phyloP scores from a whole-genome alignment of 2,329 filamentous ascomycete genomes.

The Ophiosphaerella korrae region DNA sequence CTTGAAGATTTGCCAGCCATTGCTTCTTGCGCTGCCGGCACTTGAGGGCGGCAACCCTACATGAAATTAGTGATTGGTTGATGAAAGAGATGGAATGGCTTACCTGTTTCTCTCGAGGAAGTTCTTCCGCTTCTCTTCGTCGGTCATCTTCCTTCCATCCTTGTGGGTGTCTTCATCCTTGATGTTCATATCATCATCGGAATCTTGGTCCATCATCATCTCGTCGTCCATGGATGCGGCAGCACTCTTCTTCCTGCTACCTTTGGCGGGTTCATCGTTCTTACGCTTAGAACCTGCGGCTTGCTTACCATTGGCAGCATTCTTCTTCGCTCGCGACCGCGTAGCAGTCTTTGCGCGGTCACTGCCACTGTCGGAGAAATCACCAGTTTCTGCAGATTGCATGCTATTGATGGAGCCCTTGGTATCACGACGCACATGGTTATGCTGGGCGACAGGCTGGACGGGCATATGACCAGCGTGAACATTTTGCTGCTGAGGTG shows the following conservation, averaged over 20 bases:
- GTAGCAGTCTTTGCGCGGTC: conserved; percentile 64
- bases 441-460: conserved; percentile 55
- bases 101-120: conserved; percentile 96
- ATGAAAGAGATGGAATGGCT: conserved; percentile 35
- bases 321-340: conserved; percentile 45
- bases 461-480: conserved; percentile 54
- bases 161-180: conserved; percentile 48
- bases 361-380: conserved; percentile 73
- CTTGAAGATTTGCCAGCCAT: conserved; percentile 93
- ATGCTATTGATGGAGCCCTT: conserved; percentile 65
- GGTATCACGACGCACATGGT: conserved; percentile 54
- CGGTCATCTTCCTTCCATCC: conserved; percentile 86
- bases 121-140: conserved; percentile 98
- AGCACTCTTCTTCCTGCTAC: conserved; percentile 69
- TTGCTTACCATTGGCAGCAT: conserved; percentile 42
- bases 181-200: conserved; percentile 44
- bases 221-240: conserved; percentile 57
- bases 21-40: conserved; percentile 99
- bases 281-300: conserved; percentile 66
- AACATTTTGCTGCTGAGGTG: conserved; percentile 45
- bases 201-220: conserved; percentile 50
- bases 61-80: conserved; percentile 23
- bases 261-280: conserved; percentile 73
- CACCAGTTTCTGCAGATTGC: conserved; percentile 60
- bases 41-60: conserved; percentile 90